phyloP scores from a whole-genome alignment of 1,284 basidiomycete species.

The Cutaneotrichosporon sp. region DNA sequence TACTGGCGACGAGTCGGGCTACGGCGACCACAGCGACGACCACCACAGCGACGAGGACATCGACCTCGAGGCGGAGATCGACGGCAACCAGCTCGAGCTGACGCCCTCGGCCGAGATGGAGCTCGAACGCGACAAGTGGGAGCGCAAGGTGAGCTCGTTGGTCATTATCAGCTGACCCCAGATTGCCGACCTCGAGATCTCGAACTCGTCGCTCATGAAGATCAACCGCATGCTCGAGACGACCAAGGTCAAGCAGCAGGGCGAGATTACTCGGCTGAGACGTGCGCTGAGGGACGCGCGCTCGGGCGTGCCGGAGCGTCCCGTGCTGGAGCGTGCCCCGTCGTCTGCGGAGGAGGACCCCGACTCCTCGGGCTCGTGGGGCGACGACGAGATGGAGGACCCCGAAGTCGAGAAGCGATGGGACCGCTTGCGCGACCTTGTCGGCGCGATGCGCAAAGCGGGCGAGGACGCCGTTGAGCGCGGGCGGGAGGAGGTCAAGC shows the following conservation, averaged over 20 bases:
- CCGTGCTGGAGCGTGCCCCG: conserved; percentile 8
- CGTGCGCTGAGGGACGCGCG: conserved; percentile 37
- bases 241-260: conserved; percentile 47
- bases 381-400: conserved; percentile 30
- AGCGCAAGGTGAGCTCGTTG: conserved; percentile 39
- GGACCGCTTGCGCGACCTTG: conserved; percentile 40
- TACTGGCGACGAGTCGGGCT: neutral
- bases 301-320: conserved; percentile 1
- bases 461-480: conserved; percentile 38
- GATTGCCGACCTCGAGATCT: conserved; percentile 53
- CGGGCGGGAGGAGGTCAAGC: conserved; percentile 31
- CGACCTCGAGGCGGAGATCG: conserved; percentile 12
- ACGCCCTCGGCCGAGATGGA: conserved; percentile 17
- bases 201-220: conserved; percentile 48
- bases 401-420: conserved; percentile 44
- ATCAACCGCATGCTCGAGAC: conserved; percentile 51
- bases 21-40: conserved; percentile 1
- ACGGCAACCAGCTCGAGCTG: conserved; percentile 15
- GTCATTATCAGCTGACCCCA: conserved; percentile 14
- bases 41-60: neutral
- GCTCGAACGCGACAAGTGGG: conserved; percentile 38
- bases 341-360: conserved; percentile 14
- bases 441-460: conserved; percentile 34
- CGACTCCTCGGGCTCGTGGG: conserved; percentile 13
- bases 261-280: conserved; percentile 45